phyloP scores from a whole-genome alignment of 345 rosid genomes.

The Acer campestre region DNA sequence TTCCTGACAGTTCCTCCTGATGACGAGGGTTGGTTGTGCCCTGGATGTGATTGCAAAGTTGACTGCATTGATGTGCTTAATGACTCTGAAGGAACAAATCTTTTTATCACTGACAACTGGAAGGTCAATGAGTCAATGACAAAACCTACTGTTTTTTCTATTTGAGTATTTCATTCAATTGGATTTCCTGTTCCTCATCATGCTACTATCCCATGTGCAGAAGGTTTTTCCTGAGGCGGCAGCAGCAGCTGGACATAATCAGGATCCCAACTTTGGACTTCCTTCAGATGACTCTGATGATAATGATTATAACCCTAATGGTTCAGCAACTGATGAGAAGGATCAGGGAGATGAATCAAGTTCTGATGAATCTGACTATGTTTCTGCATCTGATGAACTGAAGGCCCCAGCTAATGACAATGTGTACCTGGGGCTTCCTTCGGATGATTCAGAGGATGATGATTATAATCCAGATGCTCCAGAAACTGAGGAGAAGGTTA shows the following conservation, averaged over 20 bases:
- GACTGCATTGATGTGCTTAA: constrained; percentile 79
- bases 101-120: constrained; percentile 69
- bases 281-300: constrained; percentile 92
- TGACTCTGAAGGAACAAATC: constrained; percentile 69
- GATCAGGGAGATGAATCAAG: constrained; percentile 52
- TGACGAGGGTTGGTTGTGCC: constrained; percentile 97
- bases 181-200: constrained; percentile 11
- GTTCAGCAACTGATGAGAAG: constrained; percentile 41
- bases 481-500: constrained; percentile 41
- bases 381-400: constrained; percentile 60
- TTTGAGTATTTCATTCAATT: neutral
- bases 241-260: constrained; percentile 50
- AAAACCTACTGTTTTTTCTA: neutral
- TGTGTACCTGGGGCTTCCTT: constrained; percentile 54
- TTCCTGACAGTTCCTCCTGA: constrained; percentile 80
- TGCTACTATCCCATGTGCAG: constrained; percentile 44
- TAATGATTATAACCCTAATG: constrained; percentile 68
- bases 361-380: constrained; percentile 62
- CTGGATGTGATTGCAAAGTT: constrained; percentile 89
- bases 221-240: constrained; percentile 91
- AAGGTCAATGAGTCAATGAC: constrained; percentile 66
- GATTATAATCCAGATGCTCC: constrained; percentile 70
- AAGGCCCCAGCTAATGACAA: constrained; percentile 39
- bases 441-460: constrained; percentile 95
- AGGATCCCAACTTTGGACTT: constrained; percentile 56